A percentile compares a stretch with the other conserved stretches of the same genome.
These are phyloP conservation scores for Podila verticillata DNA, from an alignment of 192 early-diverging fungal species.

Conservation along the genomic window DNA sequence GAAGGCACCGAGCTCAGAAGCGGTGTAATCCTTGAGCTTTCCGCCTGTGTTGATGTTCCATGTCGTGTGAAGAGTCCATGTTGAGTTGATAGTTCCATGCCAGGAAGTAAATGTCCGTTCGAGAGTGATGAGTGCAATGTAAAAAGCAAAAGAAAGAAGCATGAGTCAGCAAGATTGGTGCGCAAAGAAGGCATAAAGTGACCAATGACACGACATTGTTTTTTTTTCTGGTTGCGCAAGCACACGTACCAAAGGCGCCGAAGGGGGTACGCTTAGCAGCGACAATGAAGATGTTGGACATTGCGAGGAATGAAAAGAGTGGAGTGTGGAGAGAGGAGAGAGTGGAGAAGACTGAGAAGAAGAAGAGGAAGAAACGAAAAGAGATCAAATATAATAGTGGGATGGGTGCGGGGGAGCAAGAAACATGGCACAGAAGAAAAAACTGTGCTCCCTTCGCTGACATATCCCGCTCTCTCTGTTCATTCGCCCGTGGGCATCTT, in stretches of 20 bases:
- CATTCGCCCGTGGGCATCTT: conserved; percentile 4
- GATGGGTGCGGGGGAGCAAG: conserved; percentile 2
- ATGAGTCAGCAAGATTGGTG: background rate
- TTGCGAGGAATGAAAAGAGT: conserved; percentile 22
- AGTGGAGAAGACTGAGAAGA: conserved; percentile 17
- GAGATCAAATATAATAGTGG: background rate
- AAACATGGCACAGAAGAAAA: background rate
- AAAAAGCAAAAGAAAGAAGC: background rate
- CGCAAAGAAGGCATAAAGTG: no score
- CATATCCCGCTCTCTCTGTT: conserved; percentile 2
- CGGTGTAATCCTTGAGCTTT: conserved; percentile 88
- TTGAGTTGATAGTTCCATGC: background rate
- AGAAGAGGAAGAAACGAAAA: background rate
- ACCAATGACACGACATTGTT: background rate
- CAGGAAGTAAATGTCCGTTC: background rate
- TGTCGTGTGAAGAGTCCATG: background rate
- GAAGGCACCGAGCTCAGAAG: conserved; percentile 87
- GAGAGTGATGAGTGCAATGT: background rate
- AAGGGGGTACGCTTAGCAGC: conserved; percentile 89
- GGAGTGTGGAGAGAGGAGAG: conserved; percentile 8
- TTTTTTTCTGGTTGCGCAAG: background rate
- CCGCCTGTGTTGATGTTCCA: conserved; percentile 58
- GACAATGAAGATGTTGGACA: conserved; percentile 78
- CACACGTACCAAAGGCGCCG: conserved; percentile 80
- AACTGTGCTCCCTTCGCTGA: background rate